A percentile compares a stretch with the other conserved stretches of the same genome.
Conservation (phyloP, 1,139 yeast species). For the Candida sp. region DNA sequence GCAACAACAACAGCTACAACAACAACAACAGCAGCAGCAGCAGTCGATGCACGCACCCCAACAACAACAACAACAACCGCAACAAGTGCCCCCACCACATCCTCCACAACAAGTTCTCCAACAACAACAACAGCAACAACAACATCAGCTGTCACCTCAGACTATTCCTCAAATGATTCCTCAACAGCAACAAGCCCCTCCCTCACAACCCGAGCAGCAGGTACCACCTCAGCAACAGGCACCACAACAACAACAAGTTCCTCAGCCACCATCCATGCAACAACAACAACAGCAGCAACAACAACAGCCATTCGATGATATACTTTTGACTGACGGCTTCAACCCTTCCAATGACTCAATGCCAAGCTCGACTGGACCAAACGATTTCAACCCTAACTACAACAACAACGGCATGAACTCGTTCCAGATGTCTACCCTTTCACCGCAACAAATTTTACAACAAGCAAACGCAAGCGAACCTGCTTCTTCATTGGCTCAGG, state of each 20-base stretch:
- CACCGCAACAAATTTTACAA: constrained; percentile 46
- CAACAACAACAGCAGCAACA: constrained; percentile 9
- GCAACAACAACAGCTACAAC: constrained; percentile 12
- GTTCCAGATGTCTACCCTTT: constrained; percentile 24
- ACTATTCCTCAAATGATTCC: neutral
- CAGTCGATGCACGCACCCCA: constrained; percentile 13
- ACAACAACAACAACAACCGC: constrained; percentile 10
- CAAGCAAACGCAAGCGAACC: constrained; percentile 24
- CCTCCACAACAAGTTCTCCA: constrained; percentile 10
- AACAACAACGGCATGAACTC: constrained; percentile 10
- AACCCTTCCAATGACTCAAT: constrained; percentile 3
- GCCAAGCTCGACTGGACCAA: constrained; percentile 1
- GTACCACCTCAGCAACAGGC: constrained; percentile 4
- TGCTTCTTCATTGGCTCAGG: constrained; percentile 12
- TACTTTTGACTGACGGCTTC: constrained; percentile 4
- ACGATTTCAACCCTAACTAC: constrained; percentile 4
- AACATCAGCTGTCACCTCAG: constrained; percentile 8
- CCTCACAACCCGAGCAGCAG: constrained; percentile 2
- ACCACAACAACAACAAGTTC: constrained; percentile 7
- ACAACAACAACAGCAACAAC: constrained; percentile 13
- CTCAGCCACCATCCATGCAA: constrained; percentile 4
- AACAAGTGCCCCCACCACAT: constrained; percentile 7
- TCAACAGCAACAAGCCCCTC: constrained; percentile 8
- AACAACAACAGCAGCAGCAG: constrained; percentile 13
- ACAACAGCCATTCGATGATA: constrained; percentile 11